Percentiles rank a stretch among this genome's conserved stretches.
These are phyloP conservation scores for Neoboletus subvelutipes DNA, from an alignment of 768 basidiomycete genomes.

Conservation along the genomic window DNA sequence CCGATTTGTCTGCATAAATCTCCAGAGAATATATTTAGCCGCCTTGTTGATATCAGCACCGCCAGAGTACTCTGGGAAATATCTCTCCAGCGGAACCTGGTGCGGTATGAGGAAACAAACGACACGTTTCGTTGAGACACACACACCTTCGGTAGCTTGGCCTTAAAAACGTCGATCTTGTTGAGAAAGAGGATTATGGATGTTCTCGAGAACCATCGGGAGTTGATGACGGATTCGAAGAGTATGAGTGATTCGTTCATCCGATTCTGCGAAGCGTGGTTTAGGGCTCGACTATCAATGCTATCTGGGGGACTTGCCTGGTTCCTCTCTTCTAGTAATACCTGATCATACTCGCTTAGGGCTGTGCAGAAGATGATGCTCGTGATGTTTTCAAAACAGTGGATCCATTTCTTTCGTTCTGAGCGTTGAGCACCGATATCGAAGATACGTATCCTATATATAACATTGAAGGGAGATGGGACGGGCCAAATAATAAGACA, in stretches of 20 bases:
- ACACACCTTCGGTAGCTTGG: conserved; percentile 60
- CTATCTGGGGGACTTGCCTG: conserved; percentile 21
- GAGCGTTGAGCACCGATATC: conserved; percentile 80
- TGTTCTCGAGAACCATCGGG: conserved; percentile 70
- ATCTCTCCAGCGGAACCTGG: conserved; percentile 70
- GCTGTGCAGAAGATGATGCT: conserved; percentile 77
- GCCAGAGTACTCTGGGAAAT: conserved; percentile 88
- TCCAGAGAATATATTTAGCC: conserved; percentile 92
- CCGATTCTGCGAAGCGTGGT: conserved; percentile 49
- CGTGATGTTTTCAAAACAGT: conserved; percentile 79
- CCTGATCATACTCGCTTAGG: conserved; percentile 75
- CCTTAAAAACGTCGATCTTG: conserved; percentile 78
- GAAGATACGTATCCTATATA: conserved; percentile 65
- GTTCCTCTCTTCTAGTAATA: conserved; percentile 56
- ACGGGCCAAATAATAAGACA: conserved; percentile 15
- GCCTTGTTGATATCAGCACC: conserved; percentile 91
- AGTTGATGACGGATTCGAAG: conserved; percentile 79
- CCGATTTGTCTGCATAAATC: conserved; percentile 90
- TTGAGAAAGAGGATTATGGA: conserved; percentile 68
- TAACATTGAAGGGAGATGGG: neutral
- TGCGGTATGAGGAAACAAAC: neutral
- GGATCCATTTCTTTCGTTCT: conserved; percentile 82
- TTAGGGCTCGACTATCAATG: neutral
- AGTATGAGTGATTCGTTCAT: conserved; percentile 74
- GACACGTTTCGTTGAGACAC: fast-evolving